These are phyloP conservation scores for Noccaea bulbosa DNA, from an alignment of 345 rosid genomes.

Conservation along the genomic window DNA sequence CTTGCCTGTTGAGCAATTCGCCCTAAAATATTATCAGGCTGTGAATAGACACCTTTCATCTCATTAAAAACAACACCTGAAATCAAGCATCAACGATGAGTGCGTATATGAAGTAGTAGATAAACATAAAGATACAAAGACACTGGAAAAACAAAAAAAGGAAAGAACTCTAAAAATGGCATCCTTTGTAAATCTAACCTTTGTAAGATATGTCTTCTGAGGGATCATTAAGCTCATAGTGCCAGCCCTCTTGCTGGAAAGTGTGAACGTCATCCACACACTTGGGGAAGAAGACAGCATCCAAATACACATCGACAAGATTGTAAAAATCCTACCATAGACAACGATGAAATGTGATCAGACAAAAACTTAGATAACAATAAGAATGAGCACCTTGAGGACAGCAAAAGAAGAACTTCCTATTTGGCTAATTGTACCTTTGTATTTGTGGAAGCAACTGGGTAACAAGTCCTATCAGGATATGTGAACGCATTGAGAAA, in stretches of 20 bases:
- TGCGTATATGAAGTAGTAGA: constrained; percentile 13
- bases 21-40: constrained; percentile 93
- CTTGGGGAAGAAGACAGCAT: constrained; percentile 98
- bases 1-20: constrained; percentile 80
- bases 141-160: not conserved
- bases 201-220: constrained; percentile 88
- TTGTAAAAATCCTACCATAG: constrained; percentile 85
- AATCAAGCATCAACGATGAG: constrained; percentile 31
- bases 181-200: constrained; percentile 50
- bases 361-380: constrained; percentile 4
- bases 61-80: constrained; percentile 98
- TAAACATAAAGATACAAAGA: constrained; percentile 12
- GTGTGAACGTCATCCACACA: constrained; percentile 87
- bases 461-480: constrained; percentile 98
- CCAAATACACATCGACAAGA: constrained; percentile 93
- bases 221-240: constrained; percentile 87
- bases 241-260: constrained; percentile 99
- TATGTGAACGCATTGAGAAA: constrained; percentile 95
- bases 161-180: constrained; percentile 12
- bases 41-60: constrained; percentile 99
- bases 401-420: not conserved
- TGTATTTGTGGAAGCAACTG: constrained; percentile 93
- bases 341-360: constrained; percentile 42
- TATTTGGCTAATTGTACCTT: constrained; percentile 54
- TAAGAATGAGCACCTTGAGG: constrained; percentile 5